Evolutionary conservation across 2,329 filamentous ascomycete species (phyloP), one percentile per base, ranked within the genome.

Genomic region (Fusarium veterinarium): DNA sequence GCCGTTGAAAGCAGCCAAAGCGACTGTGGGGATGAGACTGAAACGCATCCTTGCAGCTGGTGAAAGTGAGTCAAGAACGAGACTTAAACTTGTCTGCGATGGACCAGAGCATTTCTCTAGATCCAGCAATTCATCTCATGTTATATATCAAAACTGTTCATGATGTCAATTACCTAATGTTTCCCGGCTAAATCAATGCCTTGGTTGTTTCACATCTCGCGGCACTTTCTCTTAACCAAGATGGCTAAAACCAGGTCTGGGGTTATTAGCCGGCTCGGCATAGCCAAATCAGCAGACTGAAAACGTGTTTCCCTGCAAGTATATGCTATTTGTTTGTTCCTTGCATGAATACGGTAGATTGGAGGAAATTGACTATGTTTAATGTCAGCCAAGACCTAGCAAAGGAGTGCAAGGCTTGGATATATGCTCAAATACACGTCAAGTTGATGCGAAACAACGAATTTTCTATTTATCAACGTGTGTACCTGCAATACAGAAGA

Each of bases 241-340:
- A 31, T 45, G 56, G 51, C 40, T 35, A 38, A 59, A 16, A 25
- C 44, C 33, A 30, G 51, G 61, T 25, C 61, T 13, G 17, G 61
- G 61, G 17, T 30, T 4, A 66, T 66, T 67, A 67, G 23, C 64
- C 64, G 64, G 51, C 64, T 51, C 41, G 64, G 51, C 52, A 51
- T 23, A 30, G 41, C 9, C 9, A 17, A 13, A 46, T 41, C 38
- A 42, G 4, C 42, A 35, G 25, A 35, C 28, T n/a, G 6, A 41
- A 33, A 25, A 42, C 46, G 35, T 53, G 48, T 31, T 19, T 16
- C 11, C 9, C 10, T 25, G 25, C 17, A 19, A 31, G 25, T 2
- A 13, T 40, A 23, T 17, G 16, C 17, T 23, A 20, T 20, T 17
- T 19, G 20, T 17, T 31, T 35, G 60, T 63, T 23, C 60, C 45